phyloP scores from a whole-genome alignment of 2,329 filamentous ascomycete species.

The Colletotrichum falcatum region DNA sequence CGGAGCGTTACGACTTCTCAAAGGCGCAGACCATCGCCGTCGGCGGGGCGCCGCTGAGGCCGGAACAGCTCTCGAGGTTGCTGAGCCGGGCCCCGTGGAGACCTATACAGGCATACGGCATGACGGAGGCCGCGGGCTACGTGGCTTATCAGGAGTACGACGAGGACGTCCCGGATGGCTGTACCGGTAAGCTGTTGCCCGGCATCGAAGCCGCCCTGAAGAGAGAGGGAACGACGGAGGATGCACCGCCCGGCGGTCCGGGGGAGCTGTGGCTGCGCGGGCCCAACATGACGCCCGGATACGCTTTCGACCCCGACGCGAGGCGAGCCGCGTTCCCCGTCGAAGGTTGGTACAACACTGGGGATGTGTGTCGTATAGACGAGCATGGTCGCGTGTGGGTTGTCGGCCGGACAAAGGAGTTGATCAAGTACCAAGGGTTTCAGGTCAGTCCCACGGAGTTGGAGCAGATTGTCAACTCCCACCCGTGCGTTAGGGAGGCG shows the following conservation, averaged over 20 bases:
- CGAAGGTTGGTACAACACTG: constrained; percentile 58
- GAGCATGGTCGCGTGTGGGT: constrained; percentile 49
- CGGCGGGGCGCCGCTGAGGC: constrained; percentile 52
- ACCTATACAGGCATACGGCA: constrained; percentile 57
- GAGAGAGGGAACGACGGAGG: constrained; percentile 51
- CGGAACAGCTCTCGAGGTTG: constrained; percentile 49
- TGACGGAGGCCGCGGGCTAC: constrained; percentile 59
- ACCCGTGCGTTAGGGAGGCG: constrained; percentile 52
- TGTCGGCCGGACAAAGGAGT: constrained; percentile 54
- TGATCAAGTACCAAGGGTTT: constrained; percentile 58
- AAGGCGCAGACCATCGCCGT: constrained; percentile 52
- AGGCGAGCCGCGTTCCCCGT: constrained; percentile 53
- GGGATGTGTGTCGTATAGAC: constrained; percentile 57
- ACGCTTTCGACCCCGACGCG: constrained; percentile 54
- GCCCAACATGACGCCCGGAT: constrained; percentile 57
- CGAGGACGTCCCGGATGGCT: constrained; percentile 49
- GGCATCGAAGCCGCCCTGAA: constrained; percentile 55
- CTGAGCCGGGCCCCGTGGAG: constrained; percentile 51
- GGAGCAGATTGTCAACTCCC: constrained; percentile 51
- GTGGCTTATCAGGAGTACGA: constrained; percentile 54
- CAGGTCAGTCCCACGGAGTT: constrained; percentile 55
- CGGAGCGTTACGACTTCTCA: constrained; percentile 53
- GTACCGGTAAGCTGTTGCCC: constrained; percentile 52
- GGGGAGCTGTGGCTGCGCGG: constrained; percentile 59
- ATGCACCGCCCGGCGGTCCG: constrained; percentile 51